phyloP scores from a whole-genome alignment of 1,139 yeast genomes.

The Kurtzmaniella quercitrusa region DNA sequence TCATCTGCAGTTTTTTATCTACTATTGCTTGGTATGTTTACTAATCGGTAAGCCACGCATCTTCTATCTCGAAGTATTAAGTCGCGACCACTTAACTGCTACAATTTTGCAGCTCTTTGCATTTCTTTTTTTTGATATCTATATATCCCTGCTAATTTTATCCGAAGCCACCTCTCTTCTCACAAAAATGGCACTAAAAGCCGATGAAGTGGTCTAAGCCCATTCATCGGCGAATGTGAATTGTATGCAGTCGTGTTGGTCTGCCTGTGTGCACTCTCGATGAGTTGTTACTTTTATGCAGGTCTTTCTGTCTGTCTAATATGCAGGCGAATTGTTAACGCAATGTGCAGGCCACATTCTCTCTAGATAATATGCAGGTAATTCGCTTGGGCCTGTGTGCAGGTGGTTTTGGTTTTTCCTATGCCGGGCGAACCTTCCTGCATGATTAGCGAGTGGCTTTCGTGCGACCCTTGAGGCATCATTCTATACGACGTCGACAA shows the following conservation, averaged over 20 bases:
- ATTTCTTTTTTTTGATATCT: background rate
- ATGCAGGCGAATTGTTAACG: background rate
- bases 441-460: background rate
- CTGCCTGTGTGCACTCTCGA: too few relatives aligned
- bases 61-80: background rate
- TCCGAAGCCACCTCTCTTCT: background rate
- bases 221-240: too few relatives aligned
- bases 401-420: background rate
- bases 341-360: too few relatives aligned
- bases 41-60: background rate
- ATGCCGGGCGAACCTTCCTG: background rate
- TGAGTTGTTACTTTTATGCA: background rate
- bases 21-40: background rate
- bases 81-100: background rate
- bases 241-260: too few relatives aligned
- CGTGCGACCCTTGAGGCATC: background rate
- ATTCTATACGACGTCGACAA: background rate
- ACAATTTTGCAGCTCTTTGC: background rate
- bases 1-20: background rate
- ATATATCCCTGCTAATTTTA: background rate
- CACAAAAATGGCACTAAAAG: background rate
- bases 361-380: background rate
- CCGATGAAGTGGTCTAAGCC: background rate
- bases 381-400: background rate
- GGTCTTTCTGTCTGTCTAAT: background rate